Percentiles rank a stretch among this genome's conserved stretches.
phyloP scores from a whole-genome alignment of 495 filamentous ascomycete species.

The Penicillium taxi region DNA sequence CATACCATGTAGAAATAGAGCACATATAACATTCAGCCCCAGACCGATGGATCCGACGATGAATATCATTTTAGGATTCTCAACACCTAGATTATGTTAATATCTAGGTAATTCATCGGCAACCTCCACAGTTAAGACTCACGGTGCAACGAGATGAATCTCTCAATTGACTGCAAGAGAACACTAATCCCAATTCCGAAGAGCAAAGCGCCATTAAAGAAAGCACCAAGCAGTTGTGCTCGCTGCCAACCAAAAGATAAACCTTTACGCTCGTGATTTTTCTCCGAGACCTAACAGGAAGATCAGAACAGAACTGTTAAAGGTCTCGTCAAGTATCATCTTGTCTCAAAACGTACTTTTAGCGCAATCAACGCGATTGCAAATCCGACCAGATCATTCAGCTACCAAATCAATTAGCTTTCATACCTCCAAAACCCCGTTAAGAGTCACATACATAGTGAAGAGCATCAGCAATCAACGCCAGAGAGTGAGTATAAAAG shows the following conservation, averaged over 20 bases:
- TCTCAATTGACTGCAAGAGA: conserved; percentile 75
- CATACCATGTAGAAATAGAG: conserved; percentile 66
- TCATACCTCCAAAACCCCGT: too few relatives aligned
- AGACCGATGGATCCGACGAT: conserved; percentile 75
- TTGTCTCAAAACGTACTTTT: conserved; percentile 41
- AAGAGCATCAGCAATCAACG: conserved; percentile 85
- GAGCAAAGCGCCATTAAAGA: conserved; percentile 82
- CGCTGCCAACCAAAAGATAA: conserved; percentile 62
- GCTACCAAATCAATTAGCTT: conserved; percentile 30
- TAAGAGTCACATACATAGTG: conserved; percentile 67
- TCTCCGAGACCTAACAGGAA: conserved; percentile 9
- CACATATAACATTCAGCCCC: conserved; percentile 70
- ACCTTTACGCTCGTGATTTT: conserved; percentile 17
- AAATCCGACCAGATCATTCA: conserved; percentile 87
- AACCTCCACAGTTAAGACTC: too few relatives aligned
- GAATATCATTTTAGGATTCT: conserved; percentile 52
- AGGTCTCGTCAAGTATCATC: not conserved
- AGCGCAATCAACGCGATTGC: conserved; percentile 79
- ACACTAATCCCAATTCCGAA: conserved; percentile 83
- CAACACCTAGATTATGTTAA: conserved; percentile 10
- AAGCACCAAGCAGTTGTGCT: conserved; percentile 75
- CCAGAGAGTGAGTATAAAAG: conserved; percentile 73
- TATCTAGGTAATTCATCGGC: too few relatives aligned
- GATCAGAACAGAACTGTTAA: not conserved
- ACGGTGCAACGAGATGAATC: conserved; percentile 47